Evolutionary conservation across 139 green algal species (phyloP).

Genomic region (Eudorina sp.): DNA sequence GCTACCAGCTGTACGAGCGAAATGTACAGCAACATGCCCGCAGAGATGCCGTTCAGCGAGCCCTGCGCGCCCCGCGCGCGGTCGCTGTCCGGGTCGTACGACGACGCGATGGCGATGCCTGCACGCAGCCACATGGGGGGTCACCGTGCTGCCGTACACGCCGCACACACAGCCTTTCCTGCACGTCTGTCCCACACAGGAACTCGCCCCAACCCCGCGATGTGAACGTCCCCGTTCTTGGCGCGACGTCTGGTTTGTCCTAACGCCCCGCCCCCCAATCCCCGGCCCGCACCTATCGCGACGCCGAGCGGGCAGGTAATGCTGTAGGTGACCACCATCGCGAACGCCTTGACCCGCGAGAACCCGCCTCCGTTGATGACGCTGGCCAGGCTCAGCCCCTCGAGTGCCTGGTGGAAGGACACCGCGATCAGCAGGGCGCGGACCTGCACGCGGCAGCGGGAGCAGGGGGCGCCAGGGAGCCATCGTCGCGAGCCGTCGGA

Average conservation of each 20-base stretch:
- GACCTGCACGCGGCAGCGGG: not conserved
- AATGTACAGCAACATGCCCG: slow-evolving; percentile 78
- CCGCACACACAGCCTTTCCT: too few species aligned
- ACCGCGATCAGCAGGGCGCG: slow-evolving; percentile 68
- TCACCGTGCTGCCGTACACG: too few species aligned
- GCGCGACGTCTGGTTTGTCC: too few species aligned
- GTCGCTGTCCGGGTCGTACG: slow-evolving; percentile 58
- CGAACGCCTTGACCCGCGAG: not conserved
- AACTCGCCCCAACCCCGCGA: too few species aligned
- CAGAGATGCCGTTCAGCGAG: slow-evolving; percentile 69
- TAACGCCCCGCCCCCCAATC: too few species aligned
- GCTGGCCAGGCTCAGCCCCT: slow-evolving; percentile 68
- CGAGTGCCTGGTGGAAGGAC: slow-evolving; percentile 72
- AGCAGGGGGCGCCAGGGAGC: too few species aligned
- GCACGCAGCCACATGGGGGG: slow-evolving; percentile 57
- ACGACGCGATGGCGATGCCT: slow-evolving; percentile 46
- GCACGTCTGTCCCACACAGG: too few species aligned
- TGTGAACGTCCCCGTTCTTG: too few species aligned
- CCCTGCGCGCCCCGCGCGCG: slow-evolving; percentile 50
- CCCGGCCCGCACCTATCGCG: slow-evolving; percentile 66
- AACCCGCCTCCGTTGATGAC: slow-evolving; percentile 62
- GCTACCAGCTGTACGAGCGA: slow-evolving; percentile 75
- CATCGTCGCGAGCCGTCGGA: too few species aligned
- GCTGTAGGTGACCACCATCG: slow-evolving; percentile 65
- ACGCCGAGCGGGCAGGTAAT: slow-evolving; percentile 76